phyloP scores from a whole-genome alignment of 1,139 yeast species.

The Debaryomycetaceae sp. region DNA sequence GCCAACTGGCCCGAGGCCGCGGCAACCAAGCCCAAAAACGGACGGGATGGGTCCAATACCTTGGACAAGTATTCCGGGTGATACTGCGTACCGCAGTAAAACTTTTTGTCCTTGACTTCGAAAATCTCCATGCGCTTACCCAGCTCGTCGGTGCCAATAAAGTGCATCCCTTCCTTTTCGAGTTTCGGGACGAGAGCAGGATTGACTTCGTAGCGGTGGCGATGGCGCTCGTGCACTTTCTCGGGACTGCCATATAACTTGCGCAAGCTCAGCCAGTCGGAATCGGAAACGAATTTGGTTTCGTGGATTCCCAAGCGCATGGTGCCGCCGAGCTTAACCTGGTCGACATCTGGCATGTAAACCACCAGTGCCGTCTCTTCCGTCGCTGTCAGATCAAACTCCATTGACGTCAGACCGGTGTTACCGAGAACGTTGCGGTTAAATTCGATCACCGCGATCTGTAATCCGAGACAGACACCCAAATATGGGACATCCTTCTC shows the following conservation, averaged over 20 bases:
- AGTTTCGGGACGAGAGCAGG: constrained; percentile 64
- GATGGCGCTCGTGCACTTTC: constrained; percentile 83
- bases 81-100: constrained; percentile 91
- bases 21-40: constrained; percentile 91
- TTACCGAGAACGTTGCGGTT: constrained; percentile 72
- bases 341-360: constrained; percentile 98
- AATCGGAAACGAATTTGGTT: constrained; percentile 63
- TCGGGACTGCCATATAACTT: constrained; percentile 68
- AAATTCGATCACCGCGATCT: constrained; percentile 91
- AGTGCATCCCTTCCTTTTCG: constrained; percentile 70
- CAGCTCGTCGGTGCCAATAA: constrained; percentile 88
- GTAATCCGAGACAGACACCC: constrained; percentile 97
- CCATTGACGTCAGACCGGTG: constrained; percentile 69
- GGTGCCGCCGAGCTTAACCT: constrained; percentile 94
- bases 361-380: constrained; percentile 75
- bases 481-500: constrained; percentile 87
- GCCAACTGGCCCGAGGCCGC: constrained; percentile 79
- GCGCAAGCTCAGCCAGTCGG: constrained; percentile 66
- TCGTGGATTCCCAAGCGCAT: constrained; percentile 96
- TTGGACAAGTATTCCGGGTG: constrained; percentile 97
- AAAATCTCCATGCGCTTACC: constrained; percentile 90
- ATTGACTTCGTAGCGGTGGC: constrained; percentile 96
- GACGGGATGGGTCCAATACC: constrained; percentile 93
- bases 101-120: constrained; percentile 75
- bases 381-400: constrained; percentile 54